Evolutionary conservation across 2,329 filamentous ascomycete species (phyloP), one percentile per base, ranked within the genome.

Genomic region (Colletotrichum plurivorum): DNA sequence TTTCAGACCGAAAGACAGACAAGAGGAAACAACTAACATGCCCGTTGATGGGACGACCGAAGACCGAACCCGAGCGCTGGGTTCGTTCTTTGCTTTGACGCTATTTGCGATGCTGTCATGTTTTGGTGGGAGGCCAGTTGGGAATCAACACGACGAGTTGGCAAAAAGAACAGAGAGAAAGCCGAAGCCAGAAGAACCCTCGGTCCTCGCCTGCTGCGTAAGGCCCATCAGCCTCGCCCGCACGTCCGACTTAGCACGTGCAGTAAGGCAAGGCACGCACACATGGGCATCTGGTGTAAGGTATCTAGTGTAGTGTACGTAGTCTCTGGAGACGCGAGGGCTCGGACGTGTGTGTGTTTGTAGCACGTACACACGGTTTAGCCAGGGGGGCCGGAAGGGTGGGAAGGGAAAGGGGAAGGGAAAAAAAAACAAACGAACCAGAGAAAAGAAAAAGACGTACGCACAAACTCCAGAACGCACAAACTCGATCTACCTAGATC

Each of bases 21-120:
- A 2, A 36, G 31, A 36, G 31, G 31, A 36, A 18, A 46, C 31
- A 16, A 13, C 15, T 41, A 7, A 16, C 18, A 68, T 68, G 66
- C 66, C 66, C 66, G 66, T 68, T 64, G 66, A 68, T 59, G 39
- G 66, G 66, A 68, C 66, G 66, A 68, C 66, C 66, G 66, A 65
- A 51, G 49, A 49, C 54, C 48, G 54, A 68, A 54, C 46, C n/a
- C 60, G 53, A 56, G 57, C 53, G 60, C 53, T 16, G 27, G 22
- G 22, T 25, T 25, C 45, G 36, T 45, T 45, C 59, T n/a, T 18
- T 43, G 53, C 61, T 64, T 36, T 59, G 61, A 59, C 49, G 66
- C 61, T 62, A 39, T 13, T 36, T 36, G 31, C 10, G 31, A n/a
- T 20, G 36, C 15, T 18, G 43, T 25, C 48, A 36, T 36, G 31